Base-by-base conservation (phyloP, 1,284 basidiomycete species). In the Puccinia triticina region DNA sequence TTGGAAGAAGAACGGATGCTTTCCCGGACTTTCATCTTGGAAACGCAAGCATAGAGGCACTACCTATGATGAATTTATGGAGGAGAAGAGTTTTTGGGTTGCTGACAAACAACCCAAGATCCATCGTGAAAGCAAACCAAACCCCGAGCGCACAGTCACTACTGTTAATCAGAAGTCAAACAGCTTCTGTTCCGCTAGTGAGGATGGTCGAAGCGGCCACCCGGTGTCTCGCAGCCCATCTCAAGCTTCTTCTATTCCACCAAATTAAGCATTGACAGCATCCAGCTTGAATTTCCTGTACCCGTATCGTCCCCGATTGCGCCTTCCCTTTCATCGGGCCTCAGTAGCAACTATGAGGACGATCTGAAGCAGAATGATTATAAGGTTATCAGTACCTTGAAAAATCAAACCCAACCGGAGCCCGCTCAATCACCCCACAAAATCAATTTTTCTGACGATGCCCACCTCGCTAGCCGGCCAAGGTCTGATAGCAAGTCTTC, bases 51-150 rank as follows among this genome's bases (percentile, higher is more conserved):
- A 61, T 18, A 72, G 80, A 55, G 80, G 80, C 2, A 82, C 80
- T 37, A 73, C 80, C 4, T 82, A 76, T 69, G 80, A 82, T 61
- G 80, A 82, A 64, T 82, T 82, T 73, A 82, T 82, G 57, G 80
- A 82, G 46, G 73, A 82, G 59, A 72, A 75, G 53, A 82, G 53
- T 23, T 72, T 72, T 11, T 82, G 80, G 80, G 53, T 82, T 66
- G 57, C 69, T 21, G 73, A 82, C 21, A 81, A 71, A 1, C 64
- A 81, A 37, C 37, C 73, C 8, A 43, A 34, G n/a, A 59, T 76
- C 8, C 57, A 61, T 76, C 57, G 55, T 32, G 55, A 50, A 57
- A 72, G 46, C 67, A 81, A 40, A 53, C 71, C 37, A 2, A 59
- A 46, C 71, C 50, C 53, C 12, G 55, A 71, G 66, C 55, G n/a